Evolutionary conservation across 495 filamentous ascomycete species (phyloP).

Genomic region (Pyrenopolyporus hunteri): DNA sequence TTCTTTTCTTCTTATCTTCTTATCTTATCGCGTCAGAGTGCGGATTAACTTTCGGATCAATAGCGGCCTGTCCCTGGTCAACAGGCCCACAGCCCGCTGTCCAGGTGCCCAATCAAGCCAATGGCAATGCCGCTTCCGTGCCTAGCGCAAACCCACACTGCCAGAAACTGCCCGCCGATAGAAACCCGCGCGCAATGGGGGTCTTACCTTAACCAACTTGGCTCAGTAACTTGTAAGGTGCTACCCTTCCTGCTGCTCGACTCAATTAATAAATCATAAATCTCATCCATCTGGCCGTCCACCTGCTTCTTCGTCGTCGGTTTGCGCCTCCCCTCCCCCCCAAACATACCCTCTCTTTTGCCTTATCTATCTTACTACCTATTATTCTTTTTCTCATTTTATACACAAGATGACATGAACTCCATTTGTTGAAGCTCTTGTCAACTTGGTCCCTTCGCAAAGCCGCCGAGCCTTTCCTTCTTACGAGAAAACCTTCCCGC

Average conservation of each 20-base stretch:
- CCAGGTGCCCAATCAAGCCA: conserved; percentile 12
- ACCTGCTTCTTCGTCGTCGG: not conserved
- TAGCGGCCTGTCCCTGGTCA: conserved; percentile 2
- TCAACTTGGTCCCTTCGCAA: conserved; percentile 24
- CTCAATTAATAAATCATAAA: conserved; percentile 30
- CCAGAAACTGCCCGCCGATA: conserved; percentile 33
- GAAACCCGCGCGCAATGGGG: conserved; percentile 38
- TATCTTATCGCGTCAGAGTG: conserved; percentile 37
- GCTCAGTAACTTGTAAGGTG: not conserved
- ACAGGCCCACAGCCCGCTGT: no score
- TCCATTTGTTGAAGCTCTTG: conserved; percentile 40
- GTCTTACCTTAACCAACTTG: conserved; percentile 3
- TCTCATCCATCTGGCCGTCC: conserved; percentile 30
- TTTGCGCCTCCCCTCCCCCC: conserved; percentile 40
- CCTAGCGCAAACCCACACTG: conserved; percentile 19
- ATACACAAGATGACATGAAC: conserved; percentile 42
- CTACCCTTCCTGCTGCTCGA: conserved; percentile 2
- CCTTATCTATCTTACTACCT: conserved; percentile 2
- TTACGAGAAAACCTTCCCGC: conserved; percentile 11
- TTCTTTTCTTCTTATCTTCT: not conserved
- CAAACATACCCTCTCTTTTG: conserved; percentile 22
- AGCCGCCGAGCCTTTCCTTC: conserved; percentile 20
- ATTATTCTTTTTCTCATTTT: conserved; percentile 17
- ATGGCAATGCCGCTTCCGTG: conserved; percentile 16
- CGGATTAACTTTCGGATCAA: conserved; percentile 39